Evolutionary conservation across 768 basidiomycete species (phyloP).

Genomic region (Trametes villosa): DNA sequence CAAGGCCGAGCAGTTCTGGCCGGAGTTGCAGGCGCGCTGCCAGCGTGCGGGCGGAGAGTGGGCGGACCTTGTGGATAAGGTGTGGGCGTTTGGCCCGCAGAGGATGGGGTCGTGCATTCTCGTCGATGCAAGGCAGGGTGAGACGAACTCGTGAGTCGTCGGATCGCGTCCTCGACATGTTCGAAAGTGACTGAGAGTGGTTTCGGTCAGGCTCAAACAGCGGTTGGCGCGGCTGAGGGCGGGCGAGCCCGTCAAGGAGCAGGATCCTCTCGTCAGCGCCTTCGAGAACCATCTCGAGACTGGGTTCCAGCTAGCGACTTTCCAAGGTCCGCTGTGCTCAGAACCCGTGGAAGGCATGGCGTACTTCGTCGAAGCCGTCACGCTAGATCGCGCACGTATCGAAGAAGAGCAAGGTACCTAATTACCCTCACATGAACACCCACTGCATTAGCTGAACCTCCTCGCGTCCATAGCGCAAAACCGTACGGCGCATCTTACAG

Average conservation of each 20-base stretch:
- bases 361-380: conserved; percentile 83
- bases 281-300: conserved; percentile 88
- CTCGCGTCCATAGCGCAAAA: too few species aligned
- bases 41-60: conserved; percentile 77
- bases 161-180: too few species aligned
- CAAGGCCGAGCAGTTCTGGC: conserved; percentile 82
- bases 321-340: conserved; percentile 93
- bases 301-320: conserved; percentile 93
- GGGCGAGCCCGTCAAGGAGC: conserved; percentile 37
- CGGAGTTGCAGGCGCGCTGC: conserved; percentile 63
- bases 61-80: conserved; percentile 65
- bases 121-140: conserved; percentile 66
- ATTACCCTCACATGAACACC: too few species aligned
- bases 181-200: too few species aligned
- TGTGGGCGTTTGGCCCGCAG: conserved; percentile 95
- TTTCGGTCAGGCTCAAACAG: conserved; percentile 61
- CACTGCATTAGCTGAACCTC: too few species aligned
- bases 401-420: conserved; percentile 68
- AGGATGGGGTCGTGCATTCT: conserved; percentile 85
- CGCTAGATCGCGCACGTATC: conserved; percentile 60
- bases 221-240: conserved; percentile 47
- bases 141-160: conserved; percentile 63
- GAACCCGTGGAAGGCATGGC: conserved; percentile 95
- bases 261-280: conserved; percentile 42
- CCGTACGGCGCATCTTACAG: conserved; percentile 80